These are phyloP conservation scores for Iris macrosiphon DNA, from an alignment of 106 monocot genomes.

Conservation along the genomic window DNA sequence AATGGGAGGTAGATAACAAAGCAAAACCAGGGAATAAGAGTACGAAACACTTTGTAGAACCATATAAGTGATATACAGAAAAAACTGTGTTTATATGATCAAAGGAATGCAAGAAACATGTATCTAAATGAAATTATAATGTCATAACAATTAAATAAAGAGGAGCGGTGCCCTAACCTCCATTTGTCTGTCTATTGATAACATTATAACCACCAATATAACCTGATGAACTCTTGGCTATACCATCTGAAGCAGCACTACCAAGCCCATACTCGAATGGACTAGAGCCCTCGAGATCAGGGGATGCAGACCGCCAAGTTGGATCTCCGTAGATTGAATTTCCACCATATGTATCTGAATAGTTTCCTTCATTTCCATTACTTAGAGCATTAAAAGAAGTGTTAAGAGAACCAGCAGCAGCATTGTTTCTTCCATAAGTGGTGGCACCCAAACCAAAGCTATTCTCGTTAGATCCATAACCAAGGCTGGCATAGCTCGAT, in stretches of 20 bases:
- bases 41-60: no score
- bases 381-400: conserved; percentile 20
- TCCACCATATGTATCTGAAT: conserved; percentile 50
- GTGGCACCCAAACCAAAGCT: conserved; percentile 25
- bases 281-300: conserved; percentile 50
- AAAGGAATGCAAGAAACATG: no score
- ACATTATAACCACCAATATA: conserved; percentile 51
- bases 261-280: conserved; percentile 47
- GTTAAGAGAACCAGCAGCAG: conserved; percentile 17
- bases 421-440: conserved; percentile 42
- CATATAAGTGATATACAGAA: no score
- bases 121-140: no score
- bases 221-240: conserved; percentile 30
- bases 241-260: conserved; percentile 27
- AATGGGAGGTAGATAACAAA: no score
- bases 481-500: conserved; percentile 12
- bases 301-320: conserved; percentile 57
- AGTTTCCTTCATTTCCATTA: conserved; percentile 45
- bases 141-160: no score
- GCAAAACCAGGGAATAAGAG: no score
- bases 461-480: conserved; percentile 30
- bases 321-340: conserved; percentile 67
- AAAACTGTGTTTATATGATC: no score
- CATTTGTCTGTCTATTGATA: conserved; percentile 58
- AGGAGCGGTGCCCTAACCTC: conserved; percentile 75